Evolutionary conservation across 1,139 yeast species (phyloP).

Genomic region (Candida sojae): DNA sequence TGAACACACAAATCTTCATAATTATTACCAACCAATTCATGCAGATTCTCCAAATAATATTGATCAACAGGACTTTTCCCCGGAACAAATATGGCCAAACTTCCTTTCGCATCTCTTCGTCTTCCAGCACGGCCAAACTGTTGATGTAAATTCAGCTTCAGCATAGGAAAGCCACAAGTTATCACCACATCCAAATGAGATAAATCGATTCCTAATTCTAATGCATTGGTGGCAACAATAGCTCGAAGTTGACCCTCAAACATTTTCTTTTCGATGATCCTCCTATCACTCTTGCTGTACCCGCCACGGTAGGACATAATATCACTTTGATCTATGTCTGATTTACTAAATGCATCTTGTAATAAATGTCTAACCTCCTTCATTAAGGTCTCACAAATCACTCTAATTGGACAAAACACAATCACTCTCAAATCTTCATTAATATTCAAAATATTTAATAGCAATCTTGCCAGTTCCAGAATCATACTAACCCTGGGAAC

Average conservation of each 20-base stretch:
- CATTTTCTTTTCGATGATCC: slow-evolving; percentile 87
- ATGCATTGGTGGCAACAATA: slow-evolving; percentile 90
- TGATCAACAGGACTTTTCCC: slow-evolving; percentile 87
- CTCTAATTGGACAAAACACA: slow-evolving; percentile 86
- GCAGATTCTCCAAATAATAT: slow-evolving; percentile 73
- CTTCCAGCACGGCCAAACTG: slow-evolving; percentile 97
- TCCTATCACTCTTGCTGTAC: slow-evolving; percentile 79
- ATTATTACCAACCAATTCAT: slow-evolving; percentile 51
- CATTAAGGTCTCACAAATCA: slow-evolving; percentile 84
- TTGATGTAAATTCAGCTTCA: slow-evolving; percentile 85
- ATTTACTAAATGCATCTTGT: slow-evolving; percentile 26
- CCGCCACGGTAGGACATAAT: slow-evolving; percentile 97
- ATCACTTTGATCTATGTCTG: slow-evolving; percentile 50
- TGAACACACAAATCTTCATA: slow-evolving; percentile 49
- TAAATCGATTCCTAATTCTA: slow-evolving; percentile 93
- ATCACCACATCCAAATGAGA: slow-evolving; percentile 90
- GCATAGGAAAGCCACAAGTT: slow-evolving; percentile 88
- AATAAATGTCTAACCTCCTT: slow-evolving; percentile 68
- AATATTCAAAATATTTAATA: slow-evolving; percentile 61
- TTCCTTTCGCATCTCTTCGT: slow-evolving; percentile 63
- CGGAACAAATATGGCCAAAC: slow-evolving; percentile 77
- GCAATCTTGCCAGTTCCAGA: slow-evolving; percentile 70
- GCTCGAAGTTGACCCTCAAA: slow-evolving; percentile 83
- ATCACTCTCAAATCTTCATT: slow-evolving; percentile 65
- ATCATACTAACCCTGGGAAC: slow-evolving; percentile 67